Base-by-base conservation (phyloP, 371 early-diverging fungal species). In the Dinochytrium kinnereticum region DNA sequence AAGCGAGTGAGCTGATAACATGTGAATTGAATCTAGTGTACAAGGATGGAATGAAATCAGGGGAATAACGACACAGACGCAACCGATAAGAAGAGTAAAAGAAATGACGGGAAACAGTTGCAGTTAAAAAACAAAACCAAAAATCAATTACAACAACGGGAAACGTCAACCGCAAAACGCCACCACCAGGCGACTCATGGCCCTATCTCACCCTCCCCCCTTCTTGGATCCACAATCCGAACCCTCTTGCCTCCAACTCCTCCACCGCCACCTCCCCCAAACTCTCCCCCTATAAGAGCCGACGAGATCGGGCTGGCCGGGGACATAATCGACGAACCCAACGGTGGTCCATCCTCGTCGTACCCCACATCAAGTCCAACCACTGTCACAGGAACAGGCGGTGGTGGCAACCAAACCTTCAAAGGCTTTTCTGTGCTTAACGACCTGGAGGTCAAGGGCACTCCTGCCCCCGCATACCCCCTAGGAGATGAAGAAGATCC, bases 301-400 rank as follows among this genome's bases (percentile, higher is more conserved):
- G 55, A 53, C n/a, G n/a, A n/a, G 24, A 53, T 53, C 55, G 55
- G 55, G 26, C 55, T 53, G 5, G 55, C 55, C 13, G 55, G 55
- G 5, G 55, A 53, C 24, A 24, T 13, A 5, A 53, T 15, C 26
- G 55, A 53, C 5, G 13, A n/a, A 5, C n/a, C 10, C 5, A 53
- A 5, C 55, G 26, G n/a, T 13, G 13, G n/a, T 26, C 13, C 24
- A 7, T n/a, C 26, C 55, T 5, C 17, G 5, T 53, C 26, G n/a
- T 5, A 53, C 26, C n/a, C 55, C 5, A 13, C 55, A 26, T 53
- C 5, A 13, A 5, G 26, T 21, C 55, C 55, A 7, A 5, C 55
- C 5, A 5, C 24, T 21, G 19, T 13, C 44, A 19, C 44, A 44
- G 19, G 44, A 7, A 19, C 44, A 13, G 44, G 44, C 44, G 44